Percentiles rank a stretch among this genome's conserved stretches.
These are phyloP conservation scores for Aquilaria malaccensis DNA, from an alignment of 345 rosid species.

Conservation along the genomic window DNA sequence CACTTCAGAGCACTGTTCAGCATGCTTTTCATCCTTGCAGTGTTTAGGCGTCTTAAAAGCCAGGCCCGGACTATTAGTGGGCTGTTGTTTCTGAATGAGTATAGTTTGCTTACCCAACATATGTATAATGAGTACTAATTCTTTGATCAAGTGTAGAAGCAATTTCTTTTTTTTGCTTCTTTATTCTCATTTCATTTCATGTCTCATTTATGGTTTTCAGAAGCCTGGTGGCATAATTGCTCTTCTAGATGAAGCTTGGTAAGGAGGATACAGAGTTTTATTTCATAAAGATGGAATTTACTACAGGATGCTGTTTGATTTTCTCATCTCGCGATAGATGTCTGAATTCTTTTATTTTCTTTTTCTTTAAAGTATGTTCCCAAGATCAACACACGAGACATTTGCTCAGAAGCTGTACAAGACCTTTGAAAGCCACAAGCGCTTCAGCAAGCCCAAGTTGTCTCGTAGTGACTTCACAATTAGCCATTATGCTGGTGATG, in stretches of 20 bases:
- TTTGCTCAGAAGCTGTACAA: slow-evolving; percentile 98
- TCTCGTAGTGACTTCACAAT: slow-evolving; percentile 96
- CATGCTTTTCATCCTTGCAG: background rate
- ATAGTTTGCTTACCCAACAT: too few species aligned
- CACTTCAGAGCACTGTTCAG: too few species aligned
- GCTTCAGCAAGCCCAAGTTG: slow-evolving; percentile 91
- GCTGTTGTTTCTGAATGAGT: too few species aligned
- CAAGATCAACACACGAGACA: slow-evolving; percentile 97
- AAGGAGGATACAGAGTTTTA: slow-evolving; percentile 17
- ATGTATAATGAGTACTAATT: too few species aligned
- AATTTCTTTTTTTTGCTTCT: too few species aligned
- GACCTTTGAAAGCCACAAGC: slow-evolving; percentile 88
- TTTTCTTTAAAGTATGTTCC: slow-evolving; percentile 64
- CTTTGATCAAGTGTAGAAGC: too few species aligned
- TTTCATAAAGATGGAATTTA: too few species aligned
- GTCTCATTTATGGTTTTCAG: slow-evolving; percentile 34
- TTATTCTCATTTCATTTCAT: too few species aligned
- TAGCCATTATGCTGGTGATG: slow-evolving; percentile 98
- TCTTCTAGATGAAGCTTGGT: slow-evolving; percentile 99
- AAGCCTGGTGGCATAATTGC: slow-evolving; percentile 99
- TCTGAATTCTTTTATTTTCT: slow-evolving; percentile 23
- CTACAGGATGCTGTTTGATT: background rate
- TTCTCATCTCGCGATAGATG: slow-evolving; percentile 16
- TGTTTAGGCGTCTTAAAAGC: background rate
- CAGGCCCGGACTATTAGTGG: too few species aligned